Percentiles rank a stretch among this genome's conserved stretches.
These are phyloP conservation scores for Candida awuae DNA, from an alignment of 805 yeast genomes.

Conservation along the genomic window DNA sequence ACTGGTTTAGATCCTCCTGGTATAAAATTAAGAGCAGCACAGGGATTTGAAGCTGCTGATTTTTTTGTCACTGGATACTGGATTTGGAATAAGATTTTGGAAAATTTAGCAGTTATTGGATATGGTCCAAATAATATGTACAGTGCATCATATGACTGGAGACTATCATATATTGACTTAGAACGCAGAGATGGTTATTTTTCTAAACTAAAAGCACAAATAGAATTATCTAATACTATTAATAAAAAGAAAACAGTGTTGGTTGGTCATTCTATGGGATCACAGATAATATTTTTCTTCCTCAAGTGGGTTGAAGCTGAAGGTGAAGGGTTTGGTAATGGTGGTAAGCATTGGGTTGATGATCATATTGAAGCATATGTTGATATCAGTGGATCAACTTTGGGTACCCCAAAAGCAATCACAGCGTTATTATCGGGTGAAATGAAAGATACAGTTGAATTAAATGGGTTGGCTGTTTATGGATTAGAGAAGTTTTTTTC, in stretches of 20 bases:
- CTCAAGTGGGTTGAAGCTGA: conserved; percentile 94
- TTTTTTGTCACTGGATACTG: conserved; percentile 96
- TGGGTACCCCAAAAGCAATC: conserved; percentile 93
- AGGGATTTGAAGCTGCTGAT: conserved; percentile 95
- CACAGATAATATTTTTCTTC: conserved; percentile 81
- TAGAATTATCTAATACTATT: conserved; percentile 49
- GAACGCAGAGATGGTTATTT: conserved; percentile 86
- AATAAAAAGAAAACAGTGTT: conserved; percentile 66
- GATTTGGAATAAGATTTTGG: conserved; percentile 97
- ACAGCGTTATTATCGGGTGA: conserved; percentile 94
- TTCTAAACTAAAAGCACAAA: conserved; percentile 59
- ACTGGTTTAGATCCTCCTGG: conserved; percentile 92
- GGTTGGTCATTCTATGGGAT: conserved; percentile 94
- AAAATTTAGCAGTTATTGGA: conserved; percentile 88
- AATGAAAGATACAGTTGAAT: conserved; percentile 94
- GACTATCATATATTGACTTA: conserved; percentile 80
- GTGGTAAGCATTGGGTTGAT: conserved; percentile 86
- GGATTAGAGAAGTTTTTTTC: conserved; percentile 93
- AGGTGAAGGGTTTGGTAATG: conserved; percentile 77
- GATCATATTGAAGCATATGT: conserved; percentile 72
- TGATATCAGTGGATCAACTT: conserved; percentile 80
- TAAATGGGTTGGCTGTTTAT: conserved; percentile 85
- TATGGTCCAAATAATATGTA: conserved; percentile 87
- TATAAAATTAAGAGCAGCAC: conserved; percentile 78
- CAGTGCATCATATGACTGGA: conserved; percentile 95